Conservation (phyloP, 345 rosid species). For the Populus nigra region DNA sequence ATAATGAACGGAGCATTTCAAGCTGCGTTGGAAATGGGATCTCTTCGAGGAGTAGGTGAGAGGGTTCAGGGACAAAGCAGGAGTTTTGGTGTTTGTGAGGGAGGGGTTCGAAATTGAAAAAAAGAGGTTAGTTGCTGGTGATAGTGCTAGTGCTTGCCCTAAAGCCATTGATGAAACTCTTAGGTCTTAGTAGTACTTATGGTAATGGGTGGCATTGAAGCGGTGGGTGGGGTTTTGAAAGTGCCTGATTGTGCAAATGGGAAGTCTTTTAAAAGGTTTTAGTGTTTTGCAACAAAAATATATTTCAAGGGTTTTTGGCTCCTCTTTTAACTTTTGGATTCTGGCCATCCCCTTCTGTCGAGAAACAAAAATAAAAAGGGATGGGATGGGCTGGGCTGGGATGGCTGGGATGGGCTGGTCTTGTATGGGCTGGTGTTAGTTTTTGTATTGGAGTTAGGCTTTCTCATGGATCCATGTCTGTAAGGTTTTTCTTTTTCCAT, state of each 20-base stretch:
- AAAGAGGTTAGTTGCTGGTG: constrained; percentile 12
- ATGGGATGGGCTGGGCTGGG: too few relatives aligned
- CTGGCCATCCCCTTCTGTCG: neutral
- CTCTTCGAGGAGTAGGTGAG: neutral
- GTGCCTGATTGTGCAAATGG: neutral
- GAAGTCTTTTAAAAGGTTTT: neutral
- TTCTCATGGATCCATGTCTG: neutral
- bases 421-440: neutral
- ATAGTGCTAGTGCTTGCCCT: constrained; percentile 11
- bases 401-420: too few relatives aligned
- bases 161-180: constrained; percentile 29
- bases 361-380: neutral
- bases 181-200: neutral
- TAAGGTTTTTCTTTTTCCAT: neutral
- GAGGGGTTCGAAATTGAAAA: constrained; percentile 14
- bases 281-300: constrained; percentile 4
- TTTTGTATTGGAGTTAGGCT: neutral
- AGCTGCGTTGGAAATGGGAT: neutral
- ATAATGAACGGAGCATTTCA: constrained; percentile 39
- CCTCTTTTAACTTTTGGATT: neutral
- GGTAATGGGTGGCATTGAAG: neutral
- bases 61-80: neutral
- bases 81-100: constrained; percentile 5
- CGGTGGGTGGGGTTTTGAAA: neutral
- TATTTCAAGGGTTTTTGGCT: neutral